Percentiles rank a stretch among this genome's conserved stretches.
Conservation (phyloP, 176 grass and related monocot genomes). For the Olyra latifolia region DNA sequence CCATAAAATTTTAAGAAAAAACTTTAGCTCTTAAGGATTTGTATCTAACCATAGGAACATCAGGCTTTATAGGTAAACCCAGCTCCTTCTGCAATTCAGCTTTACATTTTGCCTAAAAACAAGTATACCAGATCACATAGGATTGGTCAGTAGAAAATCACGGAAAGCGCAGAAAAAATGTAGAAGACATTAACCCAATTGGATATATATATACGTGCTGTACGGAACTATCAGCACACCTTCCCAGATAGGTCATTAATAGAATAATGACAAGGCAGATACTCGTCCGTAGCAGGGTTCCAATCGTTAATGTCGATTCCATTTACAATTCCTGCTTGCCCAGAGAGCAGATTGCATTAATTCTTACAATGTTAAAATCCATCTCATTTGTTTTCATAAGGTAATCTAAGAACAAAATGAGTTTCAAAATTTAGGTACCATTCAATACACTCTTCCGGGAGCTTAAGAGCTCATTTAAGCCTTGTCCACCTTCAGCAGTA, state of each 20-base stretch:
- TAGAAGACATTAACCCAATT: neutral
- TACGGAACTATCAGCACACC: conserved; percentile 34
- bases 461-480: conserved; percentile 79
- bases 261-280: conserved; percentile 79
- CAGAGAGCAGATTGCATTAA: conserved; percentile 16
- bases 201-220: conserved; percentile 5
- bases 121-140: conserved; percentile 17
- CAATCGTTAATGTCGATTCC: conserved; percentile 91
- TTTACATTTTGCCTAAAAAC: conserved; percentile 83
- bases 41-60: conserved; percentile 75
- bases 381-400: conserved; percentile 13
- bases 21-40: neutral
- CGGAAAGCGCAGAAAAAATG: neutral
- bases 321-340: conserved; percentile 77
- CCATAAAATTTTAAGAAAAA: conserved; percentile 13
- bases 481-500: conserved; percentile 90
- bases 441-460: conserved; percentile 85
- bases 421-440: conserved; percentile 49
- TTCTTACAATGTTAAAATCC: conserved; percentile 3
- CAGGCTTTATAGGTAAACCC: conserved; percentile 63
- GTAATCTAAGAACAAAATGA: conserved; percentile 17
- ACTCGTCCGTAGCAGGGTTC: conserved; percentile 72
- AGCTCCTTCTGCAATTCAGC: conserved; percentile 81
- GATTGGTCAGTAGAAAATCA: conserved; percentile 18
- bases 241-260: conserved; percentile 91